These are phyloP conservation scores for Leucaena leucocephala DNA, from an alignment of 306 rosid genomes.

Conservation along the genomic window DNA sequence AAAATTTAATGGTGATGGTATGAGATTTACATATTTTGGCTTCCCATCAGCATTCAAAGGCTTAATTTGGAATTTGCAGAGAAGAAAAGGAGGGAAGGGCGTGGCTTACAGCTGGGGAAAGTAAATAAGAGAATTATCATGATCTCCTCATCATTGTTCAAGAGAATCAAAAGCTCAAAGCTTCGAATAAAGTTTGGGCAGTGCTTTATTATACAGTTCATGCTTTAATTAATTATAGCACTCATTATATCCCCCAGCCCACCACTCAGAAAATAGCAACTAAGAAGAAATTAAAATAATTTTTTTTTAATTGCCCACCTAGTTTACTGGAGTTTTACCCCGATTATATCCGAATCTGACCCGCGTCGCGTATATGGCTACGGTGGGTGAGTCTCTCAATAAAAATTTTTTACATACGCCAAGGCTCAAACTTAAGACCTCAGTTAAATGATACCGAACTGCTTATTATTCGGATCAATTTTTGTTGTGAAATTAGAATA, in stretches of 20 bases:
- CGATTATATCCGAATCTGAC: too few species aligned
- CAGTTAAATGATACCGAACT: too few species aligned
- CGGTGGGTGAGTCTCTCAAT: too few species aligned
- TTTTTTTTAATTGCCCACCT: too few species aligned
- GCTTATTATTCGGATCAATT: too few species aligned
- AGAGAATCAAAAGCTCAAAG: constrained; percentile 54
- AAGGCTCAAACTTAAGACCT: too few species aligned
- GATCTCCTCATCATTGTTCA: constrained; percentile 65
- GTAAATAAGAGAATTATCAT: constrained; percentile 46
- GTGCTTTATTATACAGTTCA: constrained; percentile 56
- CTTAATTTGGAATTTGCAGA: neutral
- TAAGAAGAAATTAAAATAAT: constrained; percentile 24
- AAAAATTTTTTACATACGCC: too few species aligned
- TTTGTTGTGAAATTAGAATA: constrained; percentile 29
- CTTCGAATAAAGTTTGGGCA: constrained; percentile 57
- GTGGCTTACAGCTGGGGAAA: constrained; percentile 52
- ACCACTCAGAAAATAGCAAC: constrained; percentile 16
- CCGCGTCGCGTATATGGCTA: too few species aligned
- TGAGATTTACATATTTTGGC: neutral
- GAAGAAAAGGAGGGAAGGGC: constrained; percentile 34
- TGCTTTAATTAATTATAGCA: constrained; percentile 50
- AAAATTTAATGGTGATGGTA: neutral
- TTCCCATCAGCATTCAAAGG: neutral
- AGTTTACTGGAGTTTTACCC: too few species aligned
- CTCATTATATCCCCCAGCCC: constrained; percentile 28